These are phyloP conservation scores for Fraxinus excelsior DNA, from an alignment of 257 asterid species.

Conservation along the genomic window DNA sequence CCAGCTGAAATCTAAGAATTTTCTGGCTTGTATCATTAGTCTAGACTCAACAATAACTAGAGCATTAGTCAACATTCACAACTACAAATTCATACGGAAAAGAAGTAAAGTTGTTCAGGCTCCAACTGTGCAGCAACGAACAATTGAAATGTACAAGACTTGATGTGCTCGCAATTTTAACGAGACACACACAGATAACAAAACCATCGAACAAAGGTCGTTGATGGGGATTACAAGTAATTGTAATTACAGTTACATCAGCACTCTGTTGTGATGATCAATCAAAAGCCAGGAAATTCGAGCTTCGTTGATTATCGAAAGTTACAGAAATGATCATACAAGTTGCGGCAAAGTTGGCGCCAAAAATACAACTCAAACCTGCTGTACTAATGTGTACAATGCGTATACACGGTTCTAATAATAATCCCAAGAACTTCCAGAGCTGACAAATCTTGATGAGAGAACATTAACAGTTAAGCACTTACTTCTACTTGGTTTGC, in stretches of 20 bases:
- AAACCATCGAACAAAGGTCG: background rate
- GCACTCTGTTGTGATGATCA: slow-evolving; percentile 7
- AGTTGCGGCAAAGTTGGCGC: no score
- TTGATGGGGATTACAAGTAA: background rate
- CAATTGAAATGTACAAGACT: background rate
- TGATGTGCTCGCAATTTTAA: background rate
- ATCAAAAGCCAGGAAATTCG: slow-evolving; percentile 15
- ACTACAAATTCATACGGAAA: no score
- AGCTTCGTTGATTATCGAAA: no score
- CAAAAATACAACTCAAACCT: no score
- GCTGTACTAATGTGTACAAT: no score
- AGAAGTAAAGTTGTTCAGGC: no score
- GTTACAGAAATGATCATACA: no score
- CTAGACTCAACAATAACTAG: no score
- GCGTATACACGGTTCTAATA: no score
- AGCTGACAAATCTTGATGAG: slow-evolving; percentile 5
- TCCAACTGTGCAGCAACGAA: background rate
- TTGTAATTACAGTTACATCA: slow-evolving; percentile 10
- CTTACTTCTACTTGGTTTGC: slow-evolving; percentile 71
- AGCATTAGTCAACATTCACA: no score
- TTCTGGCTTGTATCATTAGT: no score
- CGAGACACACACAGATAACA: background rate
- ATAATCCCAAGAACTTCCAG: slow-evolving; percentile 10
- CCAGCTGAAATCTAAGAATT: no score
- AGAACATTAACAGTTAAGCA: slow-evolving; percentile 36